Evolutionary conservation across 164 flowering plant species (phyloP).

Genomic region (Tetracentron sinense): DNA sequence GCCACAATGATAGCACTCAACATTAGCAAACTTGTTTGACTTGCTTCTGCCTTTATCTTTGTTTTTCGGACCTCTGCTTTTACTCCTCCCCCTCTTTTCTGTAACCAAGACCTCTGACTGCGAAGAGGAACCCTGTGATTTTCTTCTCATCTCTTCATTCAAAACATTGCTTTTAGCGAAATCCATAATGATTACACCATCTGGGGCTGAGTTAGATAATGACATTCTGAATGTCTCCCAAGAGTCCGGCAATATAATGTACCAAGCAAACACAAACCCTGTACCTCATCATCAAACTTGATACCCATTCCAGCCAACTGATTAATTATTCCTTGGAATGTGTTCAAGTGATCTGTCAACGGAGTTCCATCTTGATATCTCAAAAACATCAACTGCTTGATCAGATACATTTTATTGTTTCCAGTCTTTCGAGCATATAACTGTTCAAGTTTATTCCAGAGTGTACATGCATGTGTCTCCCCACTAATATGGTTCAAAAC

Average conservation of each 20-base stretch:
- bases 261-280: neutral
- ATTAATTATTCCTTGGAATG: neutral
- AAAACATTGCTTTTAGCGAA: neutral
- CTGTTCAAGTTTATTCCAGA: slow-evolving; percentile 9
- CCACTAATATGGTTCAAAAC: slow-evolving; percentile 3
- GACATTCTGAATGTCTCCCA: neutral
- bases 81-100: slow-evolving; percentile 1
- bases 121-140: neutral
- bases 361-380: slow-evolving; percentile 6
- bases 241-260: neutral
- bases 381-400: slow-evolving; percentile 6
- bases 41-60: slow-evolving; percentile 3
- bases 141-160: slow-evolving; percentile 14
- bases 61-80: neutral
- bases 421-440: slow-evolving; percentile 9
- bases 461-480: neutral
- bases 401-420: neutral
- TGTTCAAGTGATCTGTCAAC: slow-evolving; percentile 12
- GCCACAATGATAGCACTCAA: slow-evolving; percentile 1
- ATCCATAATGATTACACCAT: slow-evolving; percentile 1
- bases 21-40: neutral
- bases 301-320: neutral
- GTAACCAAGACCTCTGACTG: neutral
- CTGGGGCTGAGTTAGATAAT: too few species aligned
- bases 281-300: slow-evolving; percentile 13